These are phyloP conservation scores for Zizania palustris DNA, from an alignment of 202 grass and related monocot genomes.

Conservation along the genomic window DNA sequence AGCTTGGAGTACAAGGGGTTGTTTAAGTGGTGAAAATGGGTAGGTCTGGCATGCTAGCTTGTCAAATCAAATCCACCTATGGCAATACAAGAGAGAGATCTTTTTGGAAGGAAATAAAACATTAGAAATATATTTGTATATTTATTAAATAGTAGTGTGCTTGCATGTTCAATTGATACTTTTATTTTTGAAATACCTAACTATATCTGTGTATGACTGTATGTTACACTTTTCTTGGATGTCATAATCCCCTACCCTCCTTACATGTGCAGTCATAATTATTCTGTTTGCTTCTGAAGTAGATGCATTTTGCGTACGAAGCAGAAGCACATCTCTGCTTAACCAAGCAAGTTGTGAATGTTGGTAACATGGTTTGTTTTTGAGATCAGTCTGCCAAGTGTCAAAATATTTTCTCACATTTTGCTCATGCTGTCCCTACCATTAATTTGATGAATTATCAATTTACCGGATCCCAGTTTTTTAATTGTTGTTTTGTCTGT, in stretches of 20 bases:
- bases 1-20: conserved; percentile 12
- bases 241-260: background rate
- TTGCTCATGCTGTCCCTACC: background rate
- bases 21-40: conserved; percentile 13
- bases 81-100: conserved; percentile 1
- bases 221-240: background rate
- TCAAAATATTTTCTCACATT: background rate
- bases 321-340: background rate
- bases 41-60: background rate
- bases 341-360: background rate
- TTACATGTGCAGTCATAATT: background rate
- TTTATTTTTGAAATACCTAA: background rate
- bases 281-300: background rate
- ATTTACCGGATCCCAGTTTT: conserved; percentile 11
- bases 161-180: background rate
- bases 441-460: conserved; percentile 5
- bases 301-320: background rate
- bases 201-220: background rate
- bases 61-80: conserved; percentile 5
- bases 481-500: background rate
- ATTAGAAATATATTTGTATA: background rate
- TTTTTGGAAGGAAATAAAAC: background rate
- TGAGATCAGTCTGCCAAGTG: background rate
- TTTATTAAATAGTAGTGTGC: background rate
- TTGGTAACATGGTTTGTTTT: background rate